phyloP scores from a whole-genome alignment of 2,329 filamentous ascomycete species.

The Pyrenophora teres region DNA sequence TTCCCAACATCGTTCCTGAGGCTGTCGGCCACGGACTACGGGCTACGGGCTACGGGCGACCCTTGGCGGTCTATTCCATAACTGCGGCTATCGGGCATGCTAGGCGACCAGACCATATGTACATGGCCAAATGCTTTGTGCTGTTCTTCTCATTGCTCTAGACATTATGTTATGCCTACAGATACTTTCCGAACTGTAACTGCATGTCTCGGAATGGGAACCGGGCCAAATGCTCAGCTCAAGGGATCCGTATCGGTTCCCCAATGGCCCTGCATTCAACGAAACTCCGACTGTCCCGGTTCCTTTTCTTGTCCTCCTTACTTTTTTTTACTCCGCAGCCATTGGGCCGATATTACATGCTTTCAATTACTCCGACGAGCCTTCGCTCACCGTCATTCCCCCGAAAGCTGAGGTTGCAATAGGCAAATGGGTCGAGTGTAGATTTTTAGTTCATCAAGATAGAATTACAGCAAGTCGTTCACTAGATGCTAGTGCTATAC shows the following conservation, averaged over 20 bases:
- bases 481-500: constrained; percentile 38
- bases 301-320: constrained; percentile 9
- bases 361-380: constrained; percentile 3
- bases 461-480: constrained; percentile 34
- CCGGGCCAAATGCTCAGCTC: constrained; percentile 11
- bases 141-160: too few relatives aligned
- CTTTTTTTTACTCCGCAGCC: constrained; percentile 5
- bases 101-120: background rate
- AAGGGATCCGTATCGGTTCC: constrained; percentile 23
- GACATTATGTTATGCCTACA: too few relatives aligned
- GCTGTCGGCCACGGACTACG: constrained; percentile 1
- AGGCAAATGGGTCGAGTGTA: background rate
- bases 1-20: constrained; percentile 11
- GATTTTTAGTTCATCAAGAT: constrained; percentile 24
- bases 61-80: constrained; percentile 7
- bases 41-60: background rate
- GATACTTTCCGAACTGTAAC: background rate
- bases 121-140: too few relatives aligned
- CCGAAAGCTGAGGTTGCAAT: background rate
- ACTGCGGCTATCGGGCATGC: background rate
- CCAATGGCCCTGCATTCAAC: constrained; percentile 19
- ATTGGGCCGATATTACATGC: background rate
- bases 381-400: background rate
- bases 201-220: constrained; percentile 10
- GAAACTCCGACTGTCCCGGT: constrained; percentile 9